Percentiles rank a stretch among this genome's conserved stretches.
Evolutionary conservation across 1,284 basidiomycete genomes (phyloP).

Genomic region (Malassezia restricta): DNA sequence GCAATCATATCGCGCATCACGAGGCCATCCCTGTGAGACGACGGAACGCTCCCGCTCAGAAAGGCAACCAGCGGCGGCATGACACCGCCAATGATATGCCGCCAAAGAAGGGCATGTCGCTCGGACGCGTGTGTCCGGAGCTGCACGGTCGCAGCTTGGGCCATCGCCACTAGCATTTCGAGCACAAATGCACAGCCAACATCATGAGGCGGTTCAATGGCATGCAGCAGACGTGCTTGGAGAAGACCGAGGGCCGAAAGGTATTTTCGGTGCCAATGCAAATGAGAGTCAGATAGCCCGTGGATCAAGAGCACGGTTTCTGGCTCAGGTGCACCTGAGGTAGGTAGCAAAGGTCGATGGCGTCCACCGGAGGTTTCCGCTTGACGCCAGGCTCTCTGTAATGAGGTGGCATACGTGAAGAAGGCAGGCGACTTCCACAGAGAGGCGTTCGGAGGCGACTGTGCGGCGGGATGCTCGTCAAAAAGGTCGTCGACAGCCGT

Average conservation of each 20-base stretch:
- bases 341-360: neutral
- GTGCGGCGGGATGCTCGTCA: neutral
- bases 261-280: slow-evolving; percentile 1
- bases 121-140: neutral
- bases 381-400: neutral
- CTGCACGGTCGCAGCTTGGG: neutral
- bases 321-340: neutral
- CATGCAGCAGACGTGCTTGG: neutral
- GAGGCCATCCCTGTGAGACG: neutral
- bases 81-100: neutral
- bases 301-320: slow-evolving; percentile 3
- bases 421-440: neutral
- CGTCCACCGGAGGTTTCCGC: neutral
- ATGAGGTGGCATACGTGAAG: neutral
- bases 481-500: neutral
- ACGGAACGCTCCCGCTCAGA: neutral
- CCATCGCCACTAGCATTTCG: slow-evolving; percentile 1
- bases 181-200: neutral
- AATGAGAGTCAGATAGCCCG: neutral
- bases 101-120: neutral
- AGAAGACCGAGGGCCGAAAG: neutral
- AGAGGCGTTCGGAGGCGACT: neutral
- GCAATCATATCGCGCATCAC: neutral
- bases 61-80: slow-evolving; percentile 2
- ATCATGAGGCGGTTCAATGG: neutral